Evolutionary conservation across 495 filamentous ascomycete species (phyloP).

Genomic region (Neurospora tetrasperma): DNA sequence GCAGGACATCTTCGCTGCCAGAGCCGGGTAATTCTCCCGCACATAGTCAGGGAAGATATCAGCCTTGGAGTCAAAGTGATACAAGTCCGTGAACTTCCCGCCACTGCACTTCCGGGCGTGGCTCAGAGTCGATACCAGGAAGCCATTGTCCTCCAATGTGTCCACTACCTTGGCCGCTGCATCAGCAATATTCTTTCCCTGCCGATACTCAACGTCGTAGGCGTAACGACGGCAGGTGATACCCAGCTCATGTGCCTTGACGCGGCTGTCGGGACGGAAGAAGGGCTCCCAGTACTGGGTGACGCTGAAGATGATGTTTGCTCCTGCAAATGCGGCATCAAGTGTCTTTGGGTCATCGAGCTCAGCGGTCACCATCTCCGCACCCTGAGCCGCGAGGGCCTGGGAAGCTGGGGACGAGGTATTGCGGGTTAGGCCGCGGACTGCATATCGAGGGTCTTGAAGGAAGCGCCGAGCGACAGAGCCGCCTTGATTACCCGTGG

Average conservation of each 20-base stretch:
- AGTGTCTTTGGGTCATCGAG: constrained; percentile 32
- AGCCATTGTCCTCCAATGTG: constrained; percentile 34
- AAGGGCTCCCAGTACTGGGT: constrained; percentile 43
- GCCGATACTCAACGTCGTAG: constrained; percentile 38
- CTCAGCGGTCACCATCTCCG: constrained; percentile 34
- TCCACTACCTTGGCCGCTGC: constrained; percentile 36
- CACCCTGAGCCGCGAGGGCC: constrained; percentile 28
- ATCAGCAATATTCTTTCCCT: constrained; percentile 44
- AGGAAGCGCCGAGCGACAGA: constrained; percentile 33
- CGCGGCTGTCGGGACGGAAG: constrained; percentile 22
- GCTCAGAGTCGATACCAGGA: constrained; percentile 36
- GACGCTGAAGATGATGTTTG: constrained; percentile 39
- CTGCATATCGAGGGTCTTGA: constrained; percentile 18
- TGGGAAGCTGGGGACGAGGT: constrained; percentile 27
- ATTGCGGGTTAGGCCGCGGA: constrained; percentile 41
- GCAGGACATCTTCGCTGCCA: constrained; percentile 37
- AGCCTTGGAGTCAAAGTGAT: constrained; percentile 37
- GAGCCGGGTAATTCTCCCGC: constrained; percentile 24
- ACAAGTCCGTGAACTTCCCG: constrained; percentile 29
- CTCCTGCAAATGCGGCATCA: constrained; percentile 30
- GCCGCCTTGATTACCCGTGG: constrained; percentile 36
- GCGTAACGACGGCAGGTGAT: constrained; percentile 30
- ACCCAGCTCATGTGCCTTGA: constrained; percentile 13
- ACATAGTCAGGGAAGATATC: constrained; percentile 33
- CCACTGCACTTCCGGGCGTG: constrained; percentile 26